Evolutionary conservation across 2,329 filamentous ascomycete genomes (phyloP), one percentile per base, ranked within the genome.

Genomic region (Phialophora tarda): DNA sequence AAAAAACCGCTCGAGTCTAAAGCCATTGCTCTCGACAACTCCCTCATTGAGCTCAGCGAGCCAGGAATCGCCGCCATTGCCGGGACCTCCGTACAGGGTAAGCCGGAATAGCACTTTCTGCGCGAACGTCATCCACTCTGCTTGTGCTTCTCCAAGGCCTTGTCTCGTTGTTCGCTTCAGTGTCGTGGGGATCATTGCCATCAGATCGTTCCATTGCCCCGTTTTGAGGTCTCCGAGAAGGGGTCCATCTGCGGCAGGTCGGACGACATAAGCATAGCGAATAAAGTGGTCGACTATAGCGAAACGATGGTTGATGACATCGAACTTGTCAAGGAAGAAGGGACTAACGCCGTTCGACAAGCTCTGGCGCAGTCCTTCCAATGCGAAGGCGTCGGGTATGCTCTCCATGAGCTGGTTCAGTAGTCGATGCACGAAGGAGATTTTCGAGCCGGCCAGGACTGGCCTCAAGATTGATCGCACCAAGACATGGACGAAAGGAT

Each of bases 371-470:
- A 71, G 26, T 23, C n/a, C 56, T n/a, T 57, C 59, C 24, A 71
- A 56, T 10, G 26, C 59, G 30, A 70, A 64, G 17, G 53, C 26
- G 21, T 63, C 59, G 14, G 65, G 63, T 10, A 59, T 58, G 24
- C 30, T 64, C 44, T 64, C 51, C 21, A 71, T 44, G 4, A 71
- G 34, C 32, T 59, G 44, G 26, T 65, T 65, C 17, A 65, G 67
- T 38, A 71, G 53, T 12, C 56, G 30, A 48, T 69, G 65, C n/a
- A 70, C 63, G 48, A 71, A 71, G 24, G 38, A 59, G 24, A 66
- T 38, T 11, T 63, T 54, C 48, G 48, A 51, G 12, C 53, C 10
- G 14, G 50, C 24, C 14, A 21, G n/a, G 53, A 30, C 28, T 8
- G 66, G 60, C 26, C 48, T 30, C 28, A 71, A 51, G 4, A 70